Percentiles rank a stretch among this genome's conserved stretches.
Evolutionary conservation across 139 green algal genomes (phyloP).

Genomic region (Choricystis sp.): DNA sequence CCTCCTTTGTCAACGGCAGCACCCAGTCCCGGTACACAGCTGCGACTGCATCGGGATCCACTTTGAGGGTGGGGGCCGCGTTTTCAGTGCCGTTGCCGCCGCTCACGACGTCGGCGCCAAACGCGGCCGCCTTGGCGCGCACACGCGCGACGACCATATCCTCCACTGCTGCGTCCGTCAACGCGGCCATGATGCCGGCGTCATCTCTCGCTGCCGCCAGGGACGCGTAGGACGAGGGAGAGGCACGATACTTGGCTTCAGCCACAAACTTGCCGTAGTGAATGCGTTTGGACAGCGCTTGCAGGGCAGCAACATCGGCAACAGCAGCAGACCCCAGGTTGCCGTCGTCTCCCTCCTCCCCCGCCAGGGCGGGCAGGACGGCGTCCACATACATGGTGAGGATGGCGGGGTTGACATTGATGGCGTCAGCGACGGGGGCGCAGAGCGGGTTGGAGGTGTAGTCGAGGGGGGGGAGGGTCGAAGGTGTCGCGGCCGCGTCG

Average conservation of each 20-base stretch:
- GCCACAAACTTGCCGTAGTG: slow-evolving; percentile 98
- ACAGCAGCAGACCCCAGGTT: slow-evolving; percentile 87
- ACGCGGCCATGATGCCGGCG: slow-evolving; percentile 69
- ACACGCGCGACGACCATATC: slow-evolving; percentile 70
- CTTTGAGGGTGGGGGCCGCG: slow-evolving; percentile 27
- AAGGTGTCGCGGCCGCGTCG: slow-evolving; percentile 29
- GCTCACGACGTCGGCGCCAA: slow-evolving; percentile 63
- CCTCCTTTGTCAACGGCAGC: slow-evolving; percentile 96
- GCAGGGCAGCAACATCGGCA: slow-evolving; percentile 24
- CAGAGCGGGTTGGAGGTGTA: slow-evolving; percentile 46
- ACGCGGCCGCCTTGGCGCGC: slow-evolving; percentile 69
- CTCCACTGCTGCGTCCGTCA: slow-evolving; percentile 75
- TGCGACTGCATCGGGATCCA: slow-evolving; percentile 58
- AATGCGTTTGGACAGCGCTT: slow-evolving; percentile 91
- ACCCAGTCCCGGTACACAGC: slow-evolving; percentile 77
- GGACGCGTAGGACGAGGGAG: slow-evolving; percentile 47
- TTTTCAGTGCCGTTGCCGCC: not conserved
- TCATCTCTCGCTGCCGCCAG: slow-evolving; percentile 56
- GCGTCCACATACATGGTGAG: slow-evolving; percentile 70
- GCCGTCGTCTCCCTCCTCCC: slow-evolving; percentile 71
- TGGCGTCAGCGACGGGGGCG: slow-evolving; percentile 24
- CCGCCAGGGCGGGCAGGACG: slow-evolving; percentile 54
- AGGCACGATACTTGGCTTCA: slow-evolving; percentile 89
- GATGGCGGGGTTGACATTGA: slow-evolving; percentile 87
- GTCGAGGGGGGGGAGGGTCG: slow-evolving; percentile 26